phyloP scores from a whole-genome alignment of 495 filamentous ascomycete species.

The Hypoxylon lienhwacheense region DNA sequence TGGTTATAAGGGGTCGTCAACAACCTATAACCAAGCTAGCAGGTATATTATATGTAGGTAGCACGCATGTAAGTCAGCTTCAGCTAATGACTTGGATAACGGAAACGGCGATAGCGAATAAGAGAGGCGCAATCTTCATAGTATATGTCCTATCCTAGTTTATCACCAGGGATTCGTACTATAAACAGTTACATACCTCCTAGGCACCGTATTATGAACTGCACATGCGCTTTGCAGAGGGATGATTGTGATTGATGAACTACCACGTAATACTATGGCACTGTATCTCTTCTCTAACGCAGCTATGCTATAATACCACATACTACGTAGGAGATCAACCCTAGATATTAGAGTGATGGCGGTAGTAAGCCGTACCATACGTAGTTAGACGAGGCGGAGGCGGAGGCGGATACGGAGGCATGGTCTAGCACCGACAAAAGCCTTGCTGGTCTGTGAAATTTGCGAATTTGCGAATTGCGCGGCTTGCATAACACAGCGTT shows the following conservation, averaged over 20 bases:
- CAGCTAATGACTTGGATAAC: conserved; percentile 26
- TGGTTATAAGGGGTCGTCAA: no score
- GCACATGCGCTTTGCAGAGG: no score
- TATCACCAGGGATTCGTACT: no score
- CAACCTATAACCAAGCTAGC: no score
- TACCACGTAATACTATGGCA: conserved; percentile 38
- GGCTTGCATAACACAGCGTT: conserved; percentile 26
- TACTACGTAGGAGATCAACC: conserved; percentile 6
- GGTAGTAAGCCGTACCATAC: conserved; percentile 14
- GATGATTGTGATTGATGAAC: conserved; percentile 23
- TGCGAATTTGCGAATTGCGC: conserved; percentile 18
- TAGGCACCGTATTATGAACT: no score
- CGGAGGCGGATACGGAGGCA: background rate
- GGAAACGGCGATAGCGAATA: conserved; percentile 27
- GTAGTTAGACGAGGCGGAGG: conserved; percentile 23
- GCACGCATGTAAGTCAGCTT: no score
- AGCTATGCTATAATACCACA: conserved; percentile 27
- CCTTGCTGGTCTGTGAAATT: conserved; percentile 17
- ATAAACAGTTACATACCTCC: no score
- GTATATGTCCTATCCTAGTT: no score
- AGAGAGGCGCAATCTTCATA: conserved; percentile 4
- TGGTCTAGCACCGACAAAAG: conserved; percentile 21
- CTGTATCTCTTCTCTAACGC: conserved; percentile 24
- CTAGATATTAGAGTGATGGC: conserved; percentile 1
- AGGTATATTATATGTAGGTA: no score